phyloP scores from a whole-genome alignment of 306 rosid species.

The Cucurbita argyrosperma region DNA sequence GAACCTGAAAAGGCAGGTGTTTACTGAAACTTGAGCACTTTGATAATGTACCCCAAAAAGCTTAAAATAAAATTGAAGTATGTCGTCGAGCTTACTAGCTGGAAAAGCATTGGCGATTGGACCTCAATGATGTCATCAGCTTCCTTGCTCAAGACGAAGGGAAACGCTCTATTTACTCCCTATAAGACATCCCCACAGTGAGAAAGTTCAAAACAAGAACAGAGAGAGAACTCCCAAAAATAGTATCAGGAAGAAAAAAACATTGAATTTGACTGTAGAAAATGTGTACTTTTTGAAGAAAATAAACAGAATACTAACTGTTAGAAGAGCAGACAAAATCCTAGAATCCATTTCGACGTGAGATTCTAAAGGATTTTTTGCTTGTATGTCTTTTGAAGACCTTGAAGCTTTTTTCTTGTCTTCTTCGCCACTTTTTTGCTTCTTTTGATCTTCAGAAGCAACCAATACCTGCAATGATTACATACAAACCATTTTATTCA shows the following conservation, averaged over 20 bases:
- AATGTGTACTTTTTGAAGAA: not conserved
- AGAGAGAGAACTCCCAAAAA: not conserved
- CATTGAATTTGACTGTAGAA: not conserved
- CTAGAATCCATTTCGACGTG: conserved; percentile 77
- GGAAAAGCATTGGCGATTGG: conserved; percentile 91
- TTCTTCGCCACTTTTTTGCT: conserved; percentile 27
- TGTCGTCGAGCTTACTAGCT: conserved; percentile 38
- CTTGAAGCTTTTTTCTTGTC: conserved; percentile 5
- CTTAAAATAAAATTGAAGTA: not conserved
- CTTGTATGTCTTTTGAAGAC: conserved; percentile 19
- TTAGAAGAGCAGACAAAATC: conserved; percentile 70
- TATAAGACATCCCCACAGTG: conserved; percentile 14
- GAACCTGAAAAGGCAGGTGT: conserved; percentile 50
- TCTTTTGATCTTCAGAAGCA: conserved; percentile 28
- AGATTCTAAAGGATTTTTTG: conserved; percentile 26
- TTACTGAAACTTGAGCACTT: not conserved
- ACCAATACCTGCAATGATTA: conserved; percentile 50
- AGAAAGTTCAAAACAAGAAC: not conserved
- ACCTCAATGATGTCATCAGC: conserved; percentile 82
- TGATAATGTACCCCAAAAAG: not conserved
- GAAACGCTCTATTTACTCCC: conserved; percentile 97
- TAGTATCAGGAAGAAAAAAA: not conserved
- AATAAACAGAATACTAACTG: conserved; percentile 25
- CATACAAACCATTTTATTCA: not conserved
- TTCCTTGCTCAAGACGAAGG: conserved; percentile 69